Base-by-base conservation (phyloP, 169 alveolate genomes). In the Babesia caballi region DNA sequence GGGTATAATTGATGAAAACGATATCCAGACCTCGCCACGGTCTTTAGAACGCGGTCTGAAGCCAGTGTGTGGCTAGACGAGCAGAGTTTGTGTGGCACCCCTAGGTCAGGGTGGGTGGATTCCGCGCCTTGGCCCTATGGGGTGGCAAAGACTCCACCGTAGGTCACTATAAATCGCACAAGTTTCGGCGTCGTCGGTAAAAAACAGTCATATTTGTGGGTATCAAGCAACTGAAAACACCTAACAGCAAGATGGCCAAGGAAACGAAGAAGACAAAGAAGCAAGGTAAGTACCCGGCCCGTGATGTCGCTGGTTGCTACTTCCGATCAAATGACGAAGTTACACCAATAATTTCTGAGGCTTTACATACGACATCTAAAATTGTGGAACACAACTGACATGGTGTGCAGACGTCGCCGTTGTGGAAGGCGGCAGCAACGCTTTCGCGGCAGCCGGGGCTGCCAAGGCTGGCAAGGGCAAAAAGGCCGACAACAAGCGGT, bases 231-330 rank as follows among this genome's bases (percentile, higher is more conserved):
- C 7, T 41, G 21, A 6, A 60, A 60, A 17, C 46, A 0, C 30
- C 23, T 14, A 14, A 27, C 19, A 11, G 21, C 30, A 63, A 3
- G 15, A 63, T 63, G 73, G 73, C 60, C 11, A 63, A 63, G 60
- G 73, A 36, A 30, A n/a, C 49, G 35, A 63, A 63, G 60, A 63
- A 63, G 36, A 12, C 73, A 23, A 36, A 28, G 51, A 63, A 44
- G 47, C 32, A 63, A 63, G 60, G 73, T 63, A 63, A 27, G 73
- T 63, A 63, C n/a, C 59, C 33, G 38, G 73, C 73, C 73, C n/a
- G 41, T 44, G 73, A 63, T 63, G 73, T 32, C 42, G 35, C 33
- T 7, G 3, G 25, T 47, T 47, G 73, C 73, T 63, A 63, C 73
- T 63, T 63, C 73, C 38, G 73, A 63, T 15, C 19, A 0, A 7